These are phyloP conservation scores for Pythium phragmitis DNA, from an alignment of 352 stramenopile genomes.

Conservation along the genomic window DNA sequence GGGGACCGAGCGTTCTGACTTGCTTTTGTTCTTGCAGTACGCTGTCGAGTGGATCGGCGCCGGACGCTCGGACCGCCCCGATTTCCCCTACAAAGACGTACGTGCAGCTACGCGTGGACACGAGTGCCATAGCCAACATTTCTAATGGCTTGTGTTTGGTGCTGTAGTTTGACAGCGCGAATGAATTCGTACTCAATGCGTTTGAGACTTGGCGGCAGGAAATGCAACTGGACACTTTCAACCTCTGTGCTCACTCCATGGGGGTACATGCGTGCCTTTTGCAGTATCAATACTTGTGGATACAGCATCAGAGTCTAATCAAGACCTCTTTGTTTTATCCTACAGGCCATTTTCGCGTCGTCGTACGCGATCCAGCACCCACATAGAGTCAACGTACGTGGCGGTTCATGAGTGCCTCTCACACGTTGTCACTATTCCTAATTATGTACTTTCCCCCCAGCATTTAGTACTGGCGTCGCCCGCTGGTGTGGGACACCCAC, in stretches of 20 bases:
- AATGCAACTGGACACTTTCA: constrained; percentile 63
- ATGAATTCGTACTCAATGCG: constrained; percentile 64
- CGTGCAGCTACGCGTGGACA: constrained; percentile 5
- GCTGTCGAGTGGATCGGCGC: constrained; percentile 85
- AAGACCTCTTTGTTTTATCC: not conserved
- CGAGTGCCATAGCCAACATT: not conserved
- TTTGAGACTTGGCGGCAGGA: constrained; percentile 83
- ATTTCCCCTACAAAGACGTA: constrained; percentile 73
- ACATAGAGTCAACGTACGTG: constrained; percentile 57
- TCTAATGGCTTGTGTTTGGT: not conserved
- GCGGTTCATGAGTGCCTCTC: too few species aligned
- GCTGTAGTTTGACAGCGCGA: constrained; percentile 68
- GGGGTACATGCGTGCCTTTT: constrained; percentile 38
- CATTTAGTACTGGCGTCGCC: constrained; percentile 78
- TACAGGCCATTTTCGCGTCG: constrained; percentile 79
- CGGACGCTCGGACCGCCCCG: constrained; percentile 72
- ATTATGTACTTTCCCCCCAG: constrained; percentile 23
- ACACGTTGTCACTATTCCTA: not conserved
- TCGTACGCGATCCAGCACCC: constrained; percentile 67
- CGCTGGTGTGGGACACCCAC: constrained; percentile 58
- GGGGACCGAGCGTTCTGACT: not conserved
- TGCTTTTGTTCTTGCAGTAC: constrained; percentile 44
- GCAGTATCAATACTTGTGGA: not conserved
- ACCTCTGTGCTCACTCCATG: constrained; percentile 82
- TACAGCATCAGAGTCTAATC: not conserved